Evolutionary conservation across 2,329 filamentous ascomycete species (phyloP), one percentile per base, ranked within the genome.

Genomic region (Malbranchea zuffiana): DNA sequence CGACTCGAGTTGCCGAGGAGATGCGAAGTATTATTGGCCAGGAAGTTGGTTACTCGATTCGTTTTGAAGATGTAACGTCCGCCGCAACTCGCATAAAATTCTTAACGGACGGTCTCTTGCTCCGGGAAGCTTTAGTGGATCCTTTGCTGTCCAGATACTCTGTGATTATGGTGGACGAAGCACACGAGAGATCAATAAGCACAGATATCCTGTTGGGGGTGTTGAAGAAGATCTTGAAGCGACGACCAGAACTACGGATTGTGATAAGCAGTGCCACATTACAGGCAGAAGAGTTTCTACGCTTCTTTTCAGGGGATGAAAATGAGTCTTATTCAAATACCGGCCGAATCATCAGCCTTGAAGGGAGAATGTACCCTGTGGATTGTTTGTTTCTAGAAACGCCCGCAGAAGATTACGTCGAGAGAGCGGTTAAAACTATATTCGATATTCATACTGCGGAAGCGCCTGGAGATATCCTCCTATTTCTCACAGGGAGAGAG

Each of bases 141-240:
- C 90, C 90, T 8, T 63, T 96, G 3, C 63, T 98, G 23, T 90
- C 83, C 13, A 74, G 85, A 7, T 98, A 98, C 56, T 92, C 86
- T 0, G 81, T 94, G 29, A 84, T 98, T 50, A 95, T 98, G 85
- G 82, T 98, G 5, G 90, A 98, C 54, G 88, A 96, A 61, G 90
- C 88, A 5, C 90, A 98, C 55, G 88, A 96, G 60, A 72, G 90
- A 37, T 94, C 86, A 32, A 72, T 96, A 41, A 92, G 84, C 56
- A 93, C 87, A 1, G 90, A 98, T 53, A 75, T 98, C 8, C 68
- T 96, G 5, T 71, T 98, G 3, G 88, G 90, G 0, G 66, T 96
- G 10, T 61, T 98, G 25, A 95, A 93, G 57, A 96, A 96, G 58
- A 88, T 98, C 34, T 66, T 76, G 37, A 84, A 75, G 56, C 80